phyloP scores from a whole-genome alignment of 495 filamentous ascomycete genomes.

The Annulohypoxylon maeteangense region DNA sequence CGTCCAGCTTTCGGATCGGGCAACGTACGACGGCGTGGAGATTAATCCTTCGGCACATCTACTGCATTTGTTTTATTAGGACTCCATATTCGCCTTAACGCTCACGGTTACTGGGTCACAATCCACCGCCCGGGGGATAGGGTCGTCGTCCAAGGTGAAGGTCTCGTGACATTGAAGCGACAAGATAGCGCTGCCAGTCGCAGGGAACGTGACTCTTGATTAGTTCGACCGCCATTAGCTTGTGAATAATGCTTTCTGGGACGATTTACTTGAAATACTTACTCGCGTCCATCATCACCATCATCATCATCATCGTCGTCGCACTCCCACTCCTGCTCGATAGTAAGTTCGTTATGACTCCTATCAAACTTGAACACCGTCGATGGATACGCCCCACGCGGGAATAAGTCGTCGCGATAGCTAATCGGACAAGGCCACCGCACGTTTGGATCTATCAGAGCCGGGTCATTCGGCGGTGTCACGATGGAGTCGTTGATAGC shows the following conservation, averaged over 20 bases:
- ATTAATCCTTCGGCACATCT: neutral
- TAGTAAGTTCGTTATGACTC: constrained; percentile 6
- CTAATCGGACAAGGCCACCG: constrained; percentile 22
- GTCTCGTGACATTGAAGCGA: constrained; percentile 19
- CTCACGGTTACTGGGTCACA: constrained; percentile 13
- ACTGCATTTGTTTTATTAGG: neutral
- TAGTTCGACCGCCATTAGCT: neutral
- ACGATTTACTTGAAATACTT: neutral
- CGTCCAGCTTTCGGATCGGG: too few species aligned
- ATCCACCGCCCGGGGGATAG: neutral
- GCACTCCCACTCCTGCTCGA: constrained; percentile 25
- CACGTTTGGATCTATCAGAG: constrained; percentile 11
- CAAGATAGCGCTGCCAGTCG: constrained; percentile 3
- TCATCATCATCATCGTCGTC: constrained; percentile 15
- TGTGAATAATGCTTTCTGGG: neutral
- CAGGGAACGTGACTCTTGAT: constrained; percentile 9
- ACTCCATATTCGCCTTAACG: neutral
- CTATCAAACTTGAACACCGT: constrained; percentile 25
- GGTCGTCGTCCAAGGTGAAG: neutral
- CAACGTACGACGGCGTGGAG: too few species aligned
- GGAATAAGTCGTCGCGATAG: constrained; percentile 27
- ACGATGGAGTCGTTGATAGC: neutral
- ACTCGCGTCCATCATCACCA: constrained; percentile 18
- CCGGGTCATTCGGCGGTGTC: neutral
- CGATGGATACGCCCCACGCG: constrained; percentile 29